Evolutionary conservation across 139 green algal species (phyloP).

Genomic region (Tetradesmus obliquus): DNA sequence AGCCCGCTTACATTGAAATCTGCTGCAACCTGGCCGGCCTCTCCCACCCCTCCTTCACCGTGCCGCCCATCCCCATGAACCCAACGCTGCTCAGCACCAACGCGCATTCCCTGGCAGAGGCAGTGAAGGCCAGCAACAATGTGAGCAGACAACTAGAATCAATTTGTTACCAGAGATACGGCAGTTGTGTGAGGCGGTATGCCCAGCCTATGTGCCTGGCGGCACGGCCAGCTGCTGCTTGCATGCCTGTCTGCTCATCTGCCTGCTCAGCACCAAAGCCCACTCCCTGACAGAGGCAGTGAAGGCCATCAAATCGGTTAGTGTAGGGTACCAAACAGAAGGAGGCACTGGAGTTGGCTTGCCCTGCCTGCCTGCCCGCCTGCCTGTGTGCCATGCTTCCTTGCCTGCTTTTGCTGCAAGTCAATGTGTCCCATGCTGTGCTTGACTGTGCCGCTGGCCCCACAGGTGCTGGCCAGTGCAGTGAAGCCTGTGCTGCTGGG

Average conservation of each 20-base stretch:
- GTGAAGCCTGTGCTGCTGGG: conserved; percentile 75
- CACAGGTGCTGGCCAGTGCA: background rate
- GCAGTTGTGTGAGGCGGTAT: background rate
- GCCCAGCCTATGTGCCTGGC: too few species aligned
- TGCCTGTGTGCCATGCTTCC: too few species aligned
- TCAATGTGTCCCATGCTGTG: background rate
- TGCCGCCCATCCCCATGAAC: conserved; percentile 39
- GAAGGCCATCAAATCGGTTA: background rate
- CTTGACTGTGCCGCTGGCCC: background rate
- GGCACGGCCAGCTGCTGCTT: background rate
- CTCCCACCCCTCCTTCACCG: conserved; percentile 66
- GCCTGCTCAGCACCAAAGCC: background rate
- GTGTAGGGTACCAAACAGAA: background rate
- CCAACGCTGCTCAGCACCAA: conserved; percentile 53
- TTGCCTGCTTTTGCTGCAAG: background rate
- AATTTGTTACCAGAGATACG: background rate
- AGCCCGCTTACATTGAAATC: conserved; percentile 84
- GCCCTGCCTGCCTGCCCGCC: too few species aligned
- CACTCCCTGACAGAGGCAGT: background rate
- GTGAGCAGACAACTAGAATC: background rate
- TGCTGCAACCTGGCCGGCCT: conserved; percentile 75
- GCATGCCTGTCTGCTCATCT: background rate
- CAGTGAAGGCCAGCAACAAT: conserved; percentile 65
- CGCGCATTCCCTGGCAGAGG: conserved; percentile 61
- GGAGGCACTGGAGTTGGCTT: too few species aligned